phyloP scores from a whole-genome alignment of 768 basidiomycete genomes.

The Daedalea quercina region DNA sequence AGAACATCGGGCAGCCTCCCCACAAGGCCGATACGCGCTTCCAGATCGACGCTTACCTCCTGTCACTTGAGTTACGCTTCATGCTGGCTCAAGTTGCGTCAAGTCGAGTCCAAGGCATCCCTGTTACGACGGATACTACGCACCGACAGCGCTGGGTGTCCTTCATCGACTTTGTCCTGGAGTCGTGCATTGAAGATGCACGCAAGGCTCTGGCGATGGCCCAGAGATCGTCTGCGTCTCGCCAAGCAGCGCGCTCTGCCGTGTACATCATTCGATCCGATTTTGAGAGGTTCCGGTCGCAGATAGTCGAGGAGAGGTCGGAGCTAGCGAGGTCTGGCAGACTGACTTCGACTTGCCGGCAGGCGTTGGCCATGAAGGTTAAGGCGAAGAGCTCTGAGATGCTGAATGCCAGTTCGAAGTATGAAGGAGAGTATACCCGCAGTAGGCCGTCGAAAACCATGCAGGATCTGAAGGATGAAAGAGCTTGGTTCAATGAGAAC shows the following conservation, averaged over 20 bases:
- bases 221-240: conserved; percentile 20
- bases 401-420: background rate
- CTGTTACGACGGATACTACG: background rate
- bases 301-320: conserved; percentile 8
- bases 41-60: conserved; percentile 27
- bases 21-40: conserved; percentile 30
- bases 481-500: conserved; percentile 22
- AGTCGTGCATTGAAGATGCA: conserved; percentile 21
- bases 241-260: conserved; percentile 18
- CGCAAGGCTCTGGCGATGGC: conserved; percentile 19
- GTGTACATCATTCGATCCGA: conserved; percentile 18
- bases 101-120: conserved; percentile 15
- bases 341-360: background rate
- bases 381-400: conserved; percentile 5
- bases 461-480: conserved; percentile 13
- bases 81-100: conserved; percentile 25
- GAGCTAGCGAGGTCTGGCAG: conserved; percentile 1
- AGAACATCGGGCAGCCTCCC: conserved; percentile 26
- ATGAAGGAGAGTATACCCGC: conserved; percentile 16
- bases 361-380: conserved; percentile 7
- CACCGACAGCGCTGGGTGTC: conserved; percentile 16
- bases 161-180: conserved; percentile 19
- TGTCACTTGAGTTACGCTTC: conserved; percentile 29
- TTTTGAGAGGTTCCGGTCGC: conserved; percentile 23
- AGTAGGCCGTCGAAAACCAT: conserved; percentile 11